Evolutionary conservation across 2,329 filamentous ascomycete species (phyloP).

Genomic region (Aspergillus fumigatus): DNA sequence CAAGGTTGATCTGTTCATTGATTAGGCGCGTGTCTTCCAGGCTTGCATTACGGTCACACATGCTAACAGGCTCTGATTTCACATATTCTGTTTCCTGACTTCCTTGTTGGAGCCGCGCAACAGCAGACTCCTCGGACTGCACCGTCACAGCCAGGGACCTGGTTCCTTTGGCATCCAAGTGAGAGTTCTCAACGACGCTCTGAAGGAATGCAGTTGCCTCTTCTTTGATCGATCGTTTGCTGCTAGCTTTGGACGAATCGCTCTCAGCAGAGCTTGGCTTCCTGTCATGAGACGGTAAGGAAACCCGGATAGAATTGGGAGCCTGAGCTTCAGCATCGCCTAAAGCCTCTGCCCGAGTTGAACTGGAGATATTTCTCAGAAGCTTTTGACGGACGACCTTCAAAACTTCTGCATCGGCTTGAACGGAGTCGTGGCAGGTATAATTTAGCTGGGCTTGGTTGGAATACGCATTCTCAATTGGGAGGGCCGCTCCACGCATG

Average conservation of each 20-base stretch:
- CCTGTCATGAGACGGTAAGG: background rate
- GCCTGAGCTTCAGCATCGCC: background rate
- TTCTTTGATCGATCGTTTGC: constrained; percentile 4
- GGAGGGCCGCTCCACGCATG: background rate
- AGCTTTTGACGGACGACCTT: background rate
- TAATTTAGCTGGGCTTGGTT: background rate
- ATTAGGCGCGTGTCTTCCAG: background rate
- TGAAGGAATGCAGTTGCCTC: constrained; percentile 7
- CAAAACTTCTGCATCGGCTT: background rate
- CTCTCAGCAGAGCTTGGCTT: background rate
- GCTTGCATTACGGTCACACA: background rate
- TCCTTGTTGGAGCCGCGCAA: background rate
- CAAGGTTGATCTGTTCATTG: background rate
- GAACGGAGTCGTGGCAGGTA: background rate
- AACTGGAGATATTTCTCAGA: background rate
- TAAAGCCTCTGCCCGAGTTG: background rate
- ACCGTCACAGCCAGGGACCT: background rate
- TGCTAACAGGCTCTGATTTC: background rate
- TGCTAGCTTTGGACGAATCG: background rate
- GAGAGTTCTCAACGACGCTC: constrained; percentile 3
- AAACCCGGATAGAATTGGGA: background rate
- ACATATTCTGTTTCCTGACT: background rate
- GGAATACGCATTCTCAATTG: background rate
- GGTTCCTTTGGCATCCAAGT: background rate
- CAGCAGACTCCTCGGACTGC: background rate